Conservation (phyloP, 371 early-diverging fungal genomes). For the Rhizomucor pusillus region DNA sequence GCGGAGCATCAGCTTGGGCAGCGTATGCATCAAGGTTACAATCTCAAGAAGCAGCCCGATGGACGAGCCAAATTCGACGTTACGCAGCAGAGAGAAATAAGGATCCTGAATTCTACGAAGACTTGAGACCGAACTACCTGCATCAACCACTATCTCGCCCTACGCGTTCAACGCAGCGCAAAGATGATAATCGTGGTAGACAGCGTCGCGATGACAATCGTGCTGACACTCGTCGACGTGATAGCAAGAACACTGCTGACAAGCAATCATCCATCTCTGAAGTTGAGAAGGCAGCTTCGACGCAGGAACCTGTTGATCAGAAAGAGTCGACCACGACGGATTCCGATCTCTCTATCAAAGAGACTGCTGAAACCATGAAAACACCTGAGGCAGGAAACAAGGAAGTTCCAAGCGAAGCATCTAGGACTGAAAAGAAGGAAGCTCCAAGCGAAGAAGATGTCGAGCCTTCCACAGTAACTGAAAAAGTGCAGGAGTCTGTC, state of each 20-base stretch:
- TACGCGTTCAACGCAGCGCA: neutral
- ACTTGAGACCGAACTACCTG: slow-evolving; percentile 1
- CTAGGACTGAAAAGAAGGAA: no score
- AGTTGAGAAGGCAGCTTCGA: neutral
- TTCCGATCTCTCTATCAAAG: no score
- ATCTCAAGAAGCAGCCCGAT: slow-evolving; percentile 2
- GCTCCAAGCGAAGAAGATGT: no score
- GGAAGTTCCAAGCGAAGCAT: no score
- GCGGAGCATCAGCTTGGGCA: slow-evolving; percentile 10
- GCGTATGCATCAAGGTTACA: slow-evolving; percentile 12
- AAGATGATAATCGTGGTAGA: slow-evolving; percentile 5
- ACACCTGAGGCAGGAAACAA: no score
- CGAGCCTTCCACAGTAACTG: no score
- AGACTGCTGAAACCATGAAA: no score
- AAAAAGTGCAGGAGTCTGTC: no score
- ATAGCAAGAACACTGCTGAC: neutral
- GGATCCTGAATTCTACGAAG: slow-evolving; percentile 7
- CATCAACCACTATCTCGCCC: slow-evolving; percentile 1
- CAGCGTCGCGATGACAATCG: neutral
- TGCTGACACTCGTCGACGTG: neutral
- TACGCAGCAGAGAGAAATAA: slow-evolving; percentile 15
- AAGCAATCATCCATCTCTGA: slow-evolving; percentile 1
- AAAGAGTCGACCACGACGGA: no score
- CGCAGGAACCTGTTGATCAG: no score
- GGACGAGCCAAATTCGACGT: slow-evolving; percentile 2